Evolutionary conservation across 1,284 basidiomycete species (phyloP).

Genomic region (Ceratobasidium sp.): DNA sequence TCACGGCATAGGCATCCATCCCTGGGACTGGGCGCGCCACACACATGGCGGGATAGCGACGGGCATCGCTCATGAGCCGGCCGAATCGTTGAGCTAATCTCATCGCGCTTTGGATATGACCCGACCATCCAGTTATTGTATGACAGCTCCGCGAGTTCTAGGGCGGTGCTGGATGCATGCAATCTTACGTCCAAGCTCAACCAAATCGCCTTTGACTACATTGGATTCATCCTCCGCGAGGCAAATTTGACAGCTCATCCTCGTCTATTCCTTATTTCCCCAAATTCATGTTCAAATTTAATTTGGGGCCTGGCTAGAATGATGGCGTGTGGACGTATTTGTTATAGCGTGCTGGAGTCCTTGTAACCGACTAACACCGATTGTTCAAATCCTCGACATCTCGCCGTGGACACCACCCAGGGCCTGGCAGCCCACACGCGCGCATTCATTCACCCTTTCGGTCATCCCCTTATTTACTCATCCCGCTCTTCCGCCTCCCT

Average conservation of each 20-base stretch:
- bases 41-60: not conserved
- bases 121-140: not conserved
- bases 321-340: conserved; percentile 22
- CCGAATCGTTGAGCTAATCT: not conserved
- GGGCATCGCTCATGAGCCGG: conserved; percentile 1
- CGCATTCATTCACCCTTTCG: conserved; percentile 23
- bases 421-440: conserved; percentile 5
- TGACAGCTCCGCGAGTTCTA: conserved; percentile 6
- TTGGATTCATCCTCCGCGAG: conserved; percentile 10
- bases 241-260: conserved; percentile 24
- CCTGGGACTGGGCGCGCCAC: conserved; percentile 27
- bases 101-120: not conserved
- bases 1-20: conserved; percentile 23
- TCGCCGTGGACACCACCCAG: conserved; percentile 30
- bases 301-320: conserved; percentile 32
- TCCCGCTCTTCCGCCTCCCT: conserved; percentile 19
- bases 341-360: not conserved
- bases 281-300: conserved; percentile 23
- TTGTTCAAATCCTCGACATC: conserved; percentile 28
- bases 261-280: conserved; percentile 37
- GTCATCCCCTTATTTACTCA: not conserved
- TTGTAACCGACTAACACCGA: conserved; percentile 33
- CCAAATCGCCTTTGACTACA: conserved; percentile 16
- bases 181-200: not conserved
- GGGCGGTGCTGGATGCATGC: not conserved